Evolutionary conservation across 106 monocot genomes (phyloP), one percentile per base, ranked within the genome.

Genomic region (Allium fistulosum): DNA sequence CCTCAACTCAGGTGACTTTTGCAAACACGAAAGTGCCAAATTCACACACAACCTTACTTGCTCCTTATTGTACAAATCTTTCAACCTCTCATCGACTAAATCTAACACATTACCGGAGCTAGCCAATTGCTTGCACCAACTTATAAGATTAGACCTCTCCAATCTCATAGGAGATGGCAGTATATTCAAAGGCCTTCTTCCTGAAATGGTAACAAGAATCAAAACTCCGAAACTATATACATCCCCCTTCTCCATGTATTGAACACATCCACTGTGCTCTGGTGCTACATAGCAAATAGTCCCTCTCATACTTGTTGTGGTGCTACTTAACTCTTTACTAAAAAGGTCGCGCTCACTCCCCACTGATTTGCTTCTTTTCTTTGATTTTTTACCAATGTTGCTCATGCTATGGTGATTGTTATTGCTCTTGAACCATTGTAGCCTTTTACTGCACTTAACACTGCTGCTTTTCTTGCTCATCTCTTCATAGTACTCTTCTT

Each of bases 231-330:
- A 88, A 59, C 80, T 82, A 66, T 92, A 95, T 3, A 95, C 71
- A 65, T 95, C 95, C 4, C 81, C 72, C 71, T 91, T 94, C 83
- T 94, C 94, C 67, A 83, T 76, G 53, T 77, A 66, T 49, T 53
- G 62, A 12, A 69, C 81, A 55, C 69, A 68, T 0, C 65, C 76
- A 6, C 72, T 72, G 26, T 53, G 75, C 71, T 94, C 90, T 0
- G 94, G 94, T 2, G 94, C 94, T 2, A 90, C 80, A 47, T 94
- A 90, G 68, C 87, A 90, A 27, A 94, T 74, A 2, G 94, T 94
- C 48, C 94, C 94, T 66, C 94, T 64, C 87, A 85, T 90, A 82
- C 94, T 94, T 15, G 84, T 87, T 1, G 87, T 83, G 59, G 78
- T 87, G 74, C 87, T 94, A 26, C 51, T 66, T n/a, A 94, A 75